Percentiles rank a stretch among this genome's conserved stretches.
These are phyloP conservation scores for Cutaneotrichosporon sp. DNA, from an alignment of 1,284 basidiomycete species.

Conservation along the genomic window DNA sequence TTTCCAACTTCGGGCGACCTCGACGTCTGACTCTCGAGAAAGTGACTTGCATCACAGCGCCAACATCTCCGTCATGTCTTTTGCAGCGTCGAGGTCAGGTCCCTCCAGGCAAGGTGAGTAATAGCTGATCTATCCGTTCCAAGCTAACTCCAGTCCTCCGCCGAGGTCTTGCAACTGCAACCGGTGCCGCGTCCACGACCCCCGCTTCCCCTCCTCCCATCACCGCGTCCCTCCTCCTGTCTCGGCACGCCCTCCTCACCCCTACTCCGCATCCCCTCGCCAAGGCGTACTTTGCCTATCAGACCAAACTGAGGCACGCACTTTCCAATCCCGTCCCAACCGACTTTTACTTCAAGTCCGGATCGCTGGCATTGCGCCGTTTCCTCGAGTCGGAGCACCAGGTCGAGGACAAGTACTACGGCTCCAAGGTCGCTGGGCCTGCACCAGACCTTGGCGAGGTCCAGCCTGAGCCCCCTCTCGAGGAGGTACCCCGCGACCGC, in stretches of 20 bases:
- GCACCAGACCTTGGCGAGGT: constrained; percentile 59
- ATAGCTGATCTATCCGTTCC: too few relatives aligned
- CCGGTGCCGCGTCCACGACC: too few relatives aligned
- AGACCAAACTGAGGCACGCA: constrained; percentile 73
- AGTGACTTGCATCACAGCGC: too few relatives aligned
- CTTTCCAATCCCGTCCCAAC: constrained; percentile 82
- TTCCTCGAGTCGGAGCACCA: constrained; percentile 69
- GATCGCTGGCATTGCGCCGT: constrained; percentile 75
- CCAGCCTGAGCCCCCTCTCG: constrained; percentile 48
- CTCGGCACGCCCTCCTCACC: constrained; percentile 76
- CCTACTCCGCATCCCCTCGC: constrained; percentile 73
- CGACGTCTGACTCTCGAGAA: too few relatives aligned
- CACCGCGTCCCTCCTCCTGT: constrained; percentile 61
- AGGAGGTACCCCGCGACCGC: constrained; percentile 26
- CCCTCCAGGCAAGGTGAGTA: constrained; percentile 19
- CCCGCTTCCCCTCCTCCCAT: constrained; percentile 30
- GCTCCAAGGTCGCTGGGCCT: constrained; percentile 54
- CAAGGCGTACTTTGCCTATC: constrained; percentile 79
- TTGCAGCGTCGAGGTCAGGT: constrained; percentile 13
- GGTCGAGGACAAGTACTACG: constrained; percentile 67
- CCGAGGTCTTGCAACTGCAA: constrained; percentile 20
- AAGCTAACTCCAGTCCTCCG: constrained; percentile 12
- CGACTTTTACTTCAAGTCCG: constrained; percentile 93
- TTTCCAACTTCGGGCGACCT: not conserved
- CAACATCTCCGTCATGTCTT: too few relatives aligned